Evolutionary conservation across 306 rosid genomes (phyloP).

Genomic region (Citrullus colocynthis): DNA sequence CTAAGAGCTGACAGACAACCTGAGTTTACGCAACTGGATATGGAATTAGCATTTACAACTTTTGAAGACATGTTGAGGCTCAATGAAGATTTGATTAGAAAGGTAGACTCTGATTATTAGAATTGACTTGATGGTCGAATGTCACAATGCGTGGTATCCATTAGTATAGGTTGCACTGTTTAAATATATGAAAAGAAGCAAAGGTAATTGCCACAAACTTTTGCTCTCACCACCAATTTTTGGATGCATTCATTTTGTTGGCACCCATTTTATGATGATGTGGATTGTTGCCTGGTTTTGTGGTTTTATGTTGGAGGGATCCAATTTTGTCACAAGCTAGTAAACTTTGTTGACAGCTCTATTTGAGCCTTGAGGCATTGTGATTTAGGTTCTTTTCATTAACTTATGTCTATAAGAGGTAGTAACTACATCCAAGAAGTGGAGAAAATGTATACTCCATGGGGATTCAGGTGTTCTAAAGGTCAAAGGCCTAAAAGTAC

Average conservation of each 20-base stretch:
- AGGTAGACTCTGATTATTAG: conserved; percentile 32
- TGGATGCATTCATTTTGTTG: background rate
- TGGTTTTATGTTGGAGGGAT: background rate
- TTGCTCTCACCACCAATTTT: background rate
- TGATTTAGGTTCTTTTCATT: background rate
- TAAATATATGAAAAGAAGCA: background rate
- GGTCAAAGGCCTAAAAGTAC: background rate
- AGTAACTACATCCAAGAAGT: background rate
- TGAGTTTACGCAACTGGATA: conserved; percentile 94
- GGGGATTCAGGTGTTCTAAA: too few species aligned
- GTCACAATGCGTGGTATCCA: background rate
- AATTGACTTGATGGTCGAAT: background rate
- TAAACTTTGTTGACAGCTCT: conserved; percentile 3
- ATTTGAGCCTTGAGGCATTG: background rate
- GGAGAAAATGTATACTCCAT: background rate
- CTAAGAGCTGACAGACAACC: conserved; percentile 95
- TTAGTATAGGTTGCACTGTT: background rate
- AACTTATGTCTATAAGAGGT: background rate
- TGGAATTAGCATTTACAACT: conserved; percentile 92
- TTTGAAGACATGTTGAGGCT: conserved; percentile 76
- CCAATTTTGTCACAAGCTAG: background rate
- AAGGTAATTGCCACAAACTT: background rate
- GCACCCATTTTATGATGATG: background rate
- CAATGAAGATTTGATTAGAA: conserved; percentile 87
- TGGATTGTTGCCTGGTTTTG: background rate